Base-by-base conservation (phyloP, 2,329 filamentous ascomycete species). In the Byssoonygena ceratinophila region DNA sequence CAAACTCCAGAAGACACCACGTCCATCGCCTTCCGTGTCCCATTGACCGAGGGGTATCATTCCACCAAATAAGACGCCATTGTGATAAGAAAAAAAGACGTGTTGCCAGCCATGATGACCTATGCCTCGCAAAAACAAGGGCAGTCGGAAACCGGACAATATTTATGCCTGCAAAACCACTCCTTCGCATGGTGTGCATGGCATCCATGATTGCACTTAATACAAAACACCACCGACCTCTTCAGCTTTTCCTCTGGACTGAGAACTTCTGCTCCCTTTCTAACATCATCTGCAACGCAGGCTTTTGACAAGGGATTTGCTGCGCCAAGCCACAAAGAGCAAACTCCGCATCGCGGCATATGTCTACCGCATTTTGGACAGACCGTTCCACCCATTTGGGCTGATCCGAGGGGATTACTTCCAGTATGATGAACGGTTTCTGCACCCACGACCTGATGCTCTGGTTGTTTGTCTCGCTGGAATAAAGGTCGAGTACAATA, bases 271-370 rank as follows among this genome's bases (percentile, higher is more conserved):
- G n/a, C 40, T 31, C 47, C 37, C 23, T 55, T 58, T 23, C 41
- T 64, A 2, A 64, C 59, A 47, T 71, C 68, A 4, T 64, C 66
- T 8, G 63, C 63, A 22, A 67, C 62, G 18, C 61, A 59, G 2
- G 68, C 64, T 51, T 63, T 64, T 4, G 71, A 74, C 56, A 71
- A 70, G 4, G 78, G 75, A 62, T 82, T 77, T 0, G 78, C 76
- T 11, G 73, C 73, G 0, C 80, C 80, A 2, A 83, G 69, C 78
- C 78, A 82, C 56, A 80, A 66, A 60, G 76, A 76, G 60, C 81
- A 84, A 9, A 84, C 70, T 1, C 76, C 78, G 58, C 81, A 84
- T 2, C 80, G 72, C 1, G 81, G 80, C 73, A 83, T 76, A 58
- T 80, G 78, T 1, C 77, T 70, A n/a, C 76, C 77, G 60, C 81